Percentiles rank a stretch among this genome's conserved stretches.
These are phyloP conservation scores for Aspergillus transmontanensis DNA, from an alignment of 2,329 filamentous ascomycete species.

Conservation along the genomic window DNA sequence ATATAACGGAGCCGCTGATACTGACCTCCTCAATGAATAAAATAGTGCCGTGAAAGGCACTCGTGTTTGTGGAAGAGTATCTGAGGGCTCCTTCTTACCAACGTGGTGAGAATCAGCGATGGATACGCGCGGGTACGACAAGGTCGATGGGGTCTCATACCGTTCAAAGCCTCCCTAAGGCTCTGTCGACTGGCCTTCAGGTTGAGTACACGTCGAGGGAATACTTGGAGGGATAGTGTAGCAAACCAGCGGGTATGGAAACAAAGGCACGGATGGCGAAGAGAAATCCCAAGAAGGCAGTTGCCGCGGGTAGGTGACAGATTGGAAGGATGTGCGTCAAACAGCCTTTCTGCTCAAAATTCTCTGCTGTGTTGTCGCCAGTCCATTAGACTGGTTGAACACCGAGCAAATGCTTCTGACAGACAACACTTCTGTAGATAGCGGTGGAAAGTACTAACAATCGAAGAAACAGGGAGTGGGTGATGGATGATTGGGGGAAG, in stretches of 20 bases:
- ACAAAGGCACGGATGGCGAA: neutral
- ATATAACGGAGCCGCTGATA: conserved; percentile 1
- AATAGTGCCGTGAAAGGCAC: neutral
- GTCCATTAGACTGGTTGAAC: neutral
- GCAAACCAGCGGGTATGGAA: conserved; percentile 4
- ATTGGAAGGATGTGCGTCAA: neutral
- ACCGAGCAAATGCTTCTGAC: neutral
- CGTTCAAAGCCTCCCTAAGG: conserved; percentile 6
- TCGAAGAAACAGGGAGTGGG: neutral
- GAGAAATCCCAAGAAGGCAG: neutral
- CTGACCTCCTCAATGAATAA: neutral
- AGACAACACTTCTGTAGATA: neutral
- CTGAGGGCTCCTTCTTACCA: neutral
- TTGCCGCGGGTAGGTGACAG: neutral
- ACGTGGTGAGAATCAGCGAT: neutral
- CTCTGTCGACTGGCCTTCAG: neutral
- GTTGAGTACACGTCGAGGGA: neutral
- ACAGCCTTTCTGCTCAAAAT: neutral
- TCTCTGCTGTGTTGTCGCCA: neutral
- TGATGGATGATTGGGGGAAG: no score
- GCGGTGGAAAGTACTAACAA: neutral
- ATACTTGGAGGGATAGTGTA: neutral
- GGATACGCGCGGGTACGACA: neutral
- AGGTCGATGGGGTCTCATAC: neutral
- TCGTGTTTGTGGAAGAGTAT: conserved; percentile 3